Evolutionary conservation across 2,329 filamentous ascomycete species (phyloP).

Genomic region (Plenodomus tracheiphilus): DNA sequence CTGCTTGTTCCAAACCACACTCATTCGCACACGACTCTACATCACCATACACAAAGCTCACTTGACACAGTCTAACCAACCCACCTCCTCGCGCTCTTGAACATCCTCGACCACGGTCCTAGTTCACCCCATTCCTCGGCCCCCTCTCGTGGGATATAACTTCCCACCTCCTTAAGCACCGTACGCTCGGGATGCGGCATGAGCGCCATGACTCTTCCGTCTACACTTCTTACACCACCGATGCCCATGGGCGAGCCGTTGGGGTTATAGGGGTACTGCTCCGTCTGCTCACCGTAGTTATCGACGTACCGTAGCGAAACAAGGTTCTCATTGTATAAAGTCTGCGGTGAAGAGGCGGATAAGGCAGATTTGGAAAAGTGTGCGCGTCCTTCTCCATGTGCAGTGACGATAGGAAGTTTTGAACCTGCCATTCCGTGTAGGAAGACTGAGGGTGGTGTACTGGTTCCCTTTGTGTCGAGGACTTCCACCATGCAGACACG

Average conservation of each 20-base stretch:
- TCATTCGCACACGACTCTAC: too few species aligned
- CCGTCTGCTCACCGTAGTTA: conserved; percentile 74
- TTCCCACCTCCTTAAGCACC: conserved; percentile 75
- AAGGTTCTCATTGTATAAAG: conserved; percentile 67
- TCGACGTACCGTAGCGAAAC: conserved; percentile 84
- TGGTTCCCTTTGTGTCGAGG: conserved; percentile 57
- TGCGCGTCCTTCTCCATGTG: conserved; percentile 89
- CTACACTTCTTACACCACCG: conserved; percentile 73
- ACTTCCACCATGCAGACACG: conserved; percentile 85
- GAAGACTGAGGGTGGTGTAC: conserved; percentile 69
- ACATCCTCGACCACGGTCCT: conserved; percentile 84
- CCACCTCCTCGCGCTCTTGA: conserved; percentile 86
- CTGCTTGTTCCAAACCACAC: too few species aligned
- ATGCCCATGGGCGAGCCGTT: conserved; percentile 84
- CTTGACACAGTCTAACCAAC: conserved; percentile 61
- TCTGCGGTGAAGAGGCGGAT: conserved; percentile 47
- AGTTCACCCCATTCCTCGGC: conserved; percentile 73
- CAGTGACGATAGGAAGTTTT: conserved; percentile 80
- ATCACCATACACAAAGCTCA: too few species aligned
- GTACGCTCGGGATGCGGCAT: conserved; percentile 97
- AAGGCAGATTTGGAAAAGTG: conserved; percentile 48
- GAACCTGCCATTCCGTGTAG: conserved; percentile 85
- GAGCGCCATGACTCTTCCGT: conserved; percentile 81
- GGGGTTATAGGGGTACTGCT: conserved; percentile 85
- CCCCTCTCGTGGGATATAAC: conserved; percentile 69